These are phyloP conservation scores for Fusarium falciforme DNA, from an alignment of 2,329 filamentous ascomycete genomes.

Conservation along the genomic window DNA sequence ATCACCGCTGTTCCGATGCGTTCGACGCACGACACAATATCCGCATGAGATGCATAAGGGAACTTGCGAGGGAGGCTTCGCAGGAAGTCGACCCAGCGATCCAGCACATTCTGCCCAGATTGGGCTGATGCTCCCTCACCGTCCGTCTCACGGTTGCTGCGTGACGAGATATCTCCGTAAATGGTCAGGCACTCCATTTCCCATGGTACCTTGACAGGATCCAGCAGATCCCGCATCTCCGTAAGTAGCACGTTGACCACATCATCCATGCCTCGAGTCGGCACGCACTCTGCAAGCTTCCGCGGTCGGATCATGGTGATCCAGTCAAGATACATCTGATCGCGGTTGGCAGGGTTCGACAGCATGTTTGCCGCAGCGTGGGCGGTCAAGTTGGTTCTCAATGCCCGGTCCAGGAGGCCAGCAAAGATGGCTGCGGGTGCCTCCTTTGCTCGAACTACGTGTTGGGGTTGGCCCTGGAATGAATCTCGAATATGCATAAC, in stretches of 20 bases:
- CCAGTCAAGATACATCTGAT: conserved; percentile 97
- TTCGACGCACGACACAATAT: conserved; percentile 82
- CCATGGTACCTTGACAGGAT: conserved; percentile 74
- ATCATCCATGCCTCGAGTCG: conserved; percentile 73
- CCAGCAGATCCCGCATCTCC: conserved; percentile 77
- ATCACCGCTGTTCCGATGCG: conserved; percentile 81
- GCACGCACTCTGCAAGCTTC: conserved; percentile 73
- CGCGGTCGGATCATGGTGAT: conserved; percentile 72
- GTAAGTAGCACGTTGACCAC: conserved; percentile 70
- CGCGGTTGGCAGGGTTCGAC: conserved; percentile 86
- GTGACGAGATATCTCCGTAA: conserved; percentile 67
- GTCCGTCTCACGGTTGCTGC: conserved; percentile 55
- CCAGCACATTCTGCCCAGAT: conserved; percentile 74
- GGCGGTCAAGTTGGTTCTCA: conserved; percentile 92
- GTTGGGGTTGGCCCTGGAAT: conserved; percentile 85
- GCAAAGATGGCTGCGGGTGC: conserved; percentile 91
- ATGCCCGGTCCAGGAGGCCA: conserved; percentile 83
- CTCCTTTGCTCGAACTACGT: conserved; percentile 88
- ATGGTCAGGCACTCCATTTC: conserved; percentile 72
- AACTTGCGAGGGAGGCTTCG: conserved; percentile 76
- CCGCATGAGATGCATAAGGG: conserved; percentile 76
- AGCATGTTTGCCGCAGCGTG: conserved; percentile 95
- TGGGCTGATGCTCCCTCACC: conserved; percentile 40
- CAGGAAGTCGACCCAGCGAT: conserved; percentile 82
- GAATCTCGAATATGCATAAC: conserved; percentile 85